Percentiles rank a stretch among this genome's conserved stretches.
phyloP scores from a whole-genome alignment of 257 asterid species.

The Nicotiana obtusifolia region DNA sequence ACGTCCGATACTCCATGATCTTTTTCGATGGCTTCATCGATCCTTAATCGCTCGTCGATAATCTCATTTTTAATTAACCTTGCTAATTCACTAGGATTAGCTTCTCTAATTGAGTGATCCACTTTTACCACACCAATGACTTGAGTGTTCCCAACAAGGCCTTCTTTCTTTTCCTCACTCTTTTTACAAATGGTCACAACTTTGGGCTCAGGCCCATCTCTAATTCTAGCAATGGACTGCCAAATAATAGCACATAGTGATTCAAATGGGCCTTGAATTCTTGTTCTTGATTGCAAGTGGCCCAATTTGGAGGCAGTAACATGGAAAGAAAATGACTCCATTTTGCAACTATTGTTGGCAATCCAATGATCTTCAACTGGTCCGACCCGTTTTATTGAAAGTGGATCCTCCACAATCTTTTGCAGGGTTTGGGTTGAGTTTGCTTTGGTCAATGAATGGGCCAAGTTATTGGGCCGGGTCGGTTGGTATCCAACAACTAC shows the following conservation, averaged over 20 bases:
- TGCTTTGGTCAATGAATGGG: constrained; percentile 26
- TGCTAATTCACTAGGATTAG: constrained; percentile 41
- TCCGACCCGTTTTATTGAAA: constrained; percentile 56
- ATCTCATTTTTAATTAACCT: constrained; percentile 29
- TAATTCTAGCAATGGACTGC: constrained; percentile 48
- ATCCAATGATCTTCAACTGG: constrained; percentile 81
- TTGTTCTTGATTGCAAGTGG: constrained; percentile 30
- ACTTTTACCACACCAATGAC: constrained; percentile 45
- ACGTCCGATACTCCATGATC: constrained; percentile 48
- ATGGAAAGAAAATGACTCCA: constrained; percentile 50
- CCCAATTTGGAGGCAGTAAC: constrained; percentile 36
- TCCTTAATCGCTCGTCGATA: constrained; percentile 32
- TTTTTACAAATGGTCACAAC: constrained; percentile 51
- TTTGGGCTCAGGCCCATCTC: constrained; percentile 40
- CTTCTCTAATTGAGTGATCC: constrained; percentile 30
- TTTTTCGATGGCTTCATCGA: constrained; percentile 46
- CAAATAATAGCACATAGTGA: constrained; percentile 56
- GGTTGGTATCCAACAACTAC: constrained; percentile 25
- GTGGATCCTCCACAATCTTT: constrained; percentile 27
- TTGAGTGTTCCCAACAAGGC: constrained; percentile 39
- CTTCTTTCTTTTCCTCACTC: constrained; percentile 3
- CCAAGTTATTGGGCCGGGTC: constrained; percentile 19
- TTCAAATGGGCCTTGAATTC: constrained; percentile 45
- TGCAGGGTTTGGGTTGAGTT: not conserved
- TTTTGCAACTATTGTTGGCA: constrained; percentile 24